Base-by-base conservation (phyloP, 345 rosid genomes). In the Gossypium herbaceum region DNA sequence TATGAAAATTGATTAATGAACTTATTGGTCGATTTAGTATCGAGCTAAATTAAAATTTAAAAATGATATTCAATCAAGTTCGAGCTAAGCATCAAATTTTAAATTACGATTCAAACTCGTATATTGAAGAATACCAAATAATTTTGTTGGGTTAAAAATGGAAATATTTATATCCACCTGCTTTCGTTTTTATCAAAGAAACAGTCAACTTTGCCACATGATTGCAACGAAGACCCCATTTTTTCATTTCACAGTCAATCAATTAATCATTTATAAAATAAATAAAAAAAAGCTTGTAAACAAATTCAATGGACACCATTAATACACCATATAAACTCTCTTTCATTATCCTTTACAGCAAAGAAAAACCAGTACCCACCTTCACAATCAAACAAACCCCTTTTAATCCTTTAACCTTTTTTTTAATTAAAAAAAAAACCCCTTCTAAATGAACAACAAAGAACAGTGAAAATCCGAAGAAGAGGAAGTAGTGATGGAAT, bases 401-500 rank as follows among this genome's bases (percentile, higher is more conserved):
- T 34, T 34, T 34, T 1, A 4, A 34, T 34, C 41, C 41, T 34
- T 34, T 34, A 34, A 34, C 41, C 4, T 34, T 34, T 29, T 34
- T 34, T 29, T 29, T 29, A 3, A 2, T 29, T 0, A 4, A 24
- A 59, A 59, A 56, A 58, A 24, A 12, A 0, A n/a, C n/a, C 17
- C n/a, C 41, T 13, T 60, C 13, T 22, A 24, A 12, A 24, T 59
- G 34, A 59, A 59, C 39, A 59, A 5, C 29, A 59, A 24, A 58
- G 17, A n/a, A 70, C 25, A 70, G 73, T 70, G 73, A 52, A 68
- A 68, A 70, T n/a, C 61, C 19, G 15, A 27, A 12, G 64, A 51
- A 61, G 68, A 73, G 20, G 27, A 20, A 44, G 27, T 0, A 12
- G 68, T 60, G 75, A 86, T 90, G 92, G 98, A 91, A 69, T 85